Base-by-base conservation (phyloP, 768 basidiomycete species). In the Favolaschia claudopus region DNA sequence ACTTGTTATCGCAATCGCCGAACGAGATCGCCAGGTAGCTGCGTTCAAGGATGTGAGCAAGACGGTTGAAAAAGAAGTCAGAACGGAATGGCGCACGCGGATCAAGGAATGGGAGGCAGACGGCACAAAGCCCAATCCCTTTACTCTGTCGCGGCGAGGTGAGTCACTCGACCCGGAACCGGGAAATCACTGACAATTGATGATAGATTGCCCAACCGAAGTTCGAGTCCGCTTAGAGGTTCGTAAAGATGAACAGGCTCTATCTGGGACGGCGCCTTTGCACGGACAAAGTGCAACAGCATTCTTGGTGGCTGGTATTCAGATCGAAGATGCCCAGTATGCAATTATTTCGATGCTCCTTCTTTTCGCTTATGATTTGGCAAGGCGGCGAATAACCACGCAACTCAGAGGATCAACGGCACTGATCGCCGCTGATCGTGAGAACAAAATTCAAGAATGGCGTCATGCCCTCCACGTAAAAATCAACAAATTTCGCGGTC, bases 51-150 rank as follows among this genome's bases (percentile, higher is more conserved):
- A 61, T 8, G 22, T 65, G 12, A 25, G 52, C 28, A 7, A 28
- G 2, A 38, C 32, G 1, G 9, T 65, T 12, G 7, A 40, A 2
- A 17, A 17, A 9, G 22, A 28, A 1, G 8, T 39, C 13, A 20
- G 22, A 15, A 17, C n/a, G 29, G 31, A 43, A 10, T 58, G 63
- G 44, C 42, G 43, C 4, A 19, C 17, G 10, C 48, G 27, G 39
- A 33, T 57, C 12, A 19, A 22, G 2, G 25, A 14, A 2, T 71
- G 69, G 68, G 65, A 66, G 13, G 32, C 15, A 2, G 65, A 73
- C 34, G 38, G 31, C 4, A 43, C 49, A 3, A 25, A 45, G 20
- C 69, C 64, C 2, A 66, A 68, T 52, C 72, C 69, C 1, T 68
- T 52, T 40, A 34, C n/a, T 10, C 14, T 55, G 25, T 37, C 2